Evolutionary conservation across 164 flowering plant genomes (phyloP).

Genomic region (Stephania japonica): DNA sequence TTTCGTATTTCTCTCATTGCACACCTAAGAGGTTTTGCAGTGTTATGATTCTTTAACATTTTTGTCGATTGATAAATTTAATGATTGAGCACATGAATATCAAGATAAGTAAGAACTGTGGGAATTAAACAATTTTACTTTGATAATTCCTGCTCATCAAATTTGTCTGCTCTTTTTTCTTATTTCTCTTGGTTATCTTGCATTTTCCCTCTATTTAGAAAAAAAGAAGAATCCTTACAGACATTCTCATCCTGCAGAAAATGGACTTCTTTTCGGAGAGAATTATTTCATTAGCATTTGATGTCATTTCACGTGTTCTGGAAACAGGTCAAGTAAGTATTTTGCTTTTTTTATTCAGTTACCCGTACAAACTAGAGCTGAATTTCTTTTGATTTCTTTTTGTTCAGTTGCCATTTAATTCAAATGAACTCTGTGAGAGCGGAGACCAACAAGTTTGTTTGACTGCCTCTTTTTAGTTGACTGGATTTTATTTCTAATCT

Average conservation of each 20-base stretch:
- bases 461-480: conserved; percentile 1
- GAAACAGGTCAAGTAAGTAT: conserved; percentile 76
- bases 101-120: neutral
- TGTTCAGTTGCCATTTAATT: neutral
- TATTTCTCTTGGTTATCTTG: neutral
- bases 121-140: neutral
- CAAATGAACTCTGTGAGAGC: neutral
- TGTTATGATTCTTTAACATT: neutral
- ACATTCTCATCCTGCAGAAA: conserved; percentile 37
- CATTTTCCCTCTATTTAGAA: neutral
- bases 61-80: neutral
- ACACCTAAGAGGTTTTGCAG: neutral
- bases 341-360: neutral
- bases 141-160: neutral
- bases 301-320: conserved; percentile 62
- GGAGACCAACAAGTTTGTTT: neutral
- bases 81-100: neutral
- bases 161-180: neutral
- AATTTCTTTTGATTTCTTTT: neutral
- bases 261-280: conserved; percentile 58
- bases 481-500: conserved; percentile 9
- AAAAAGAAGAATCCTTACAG: neutral
- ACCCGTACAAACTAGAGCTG: neutral
- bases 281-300: conserved; percentile 61
- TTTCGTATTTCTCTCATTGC: neutral